These are phyloP conservation scores for Bipolaris bicolor DNA, from an alignment of 2,329 filamentous ascomycete species.

Conservation along the genomic window DNA sequence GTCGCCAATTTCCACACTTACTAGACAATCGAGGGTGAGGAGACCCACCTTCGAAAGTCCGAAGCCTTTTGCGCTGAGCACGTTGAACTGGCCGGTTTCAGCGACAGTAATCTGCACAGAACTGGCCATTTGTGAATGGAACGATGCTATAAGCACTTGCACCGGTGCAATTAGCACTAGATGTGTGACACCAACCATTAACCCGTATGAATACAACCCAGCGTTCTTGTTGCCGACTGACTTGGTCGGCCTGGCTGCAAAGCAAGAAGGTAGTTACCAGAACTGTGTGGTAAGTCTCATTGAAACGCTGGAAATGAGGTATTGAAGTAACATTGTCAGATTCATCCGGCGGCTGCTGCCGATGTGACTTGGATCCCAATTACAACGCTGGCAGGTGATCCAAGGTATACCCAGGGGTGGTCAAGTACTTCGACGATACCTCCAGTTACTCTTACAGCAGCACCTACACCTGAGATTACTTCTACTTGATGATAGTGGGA, in stretches of 20 bases:
- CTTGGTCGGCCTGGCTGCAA: background rate
- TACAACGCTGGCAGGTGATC: background rate
- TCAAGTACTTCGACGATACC: background rate
- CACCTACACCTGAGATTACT: background rate
- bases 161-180: background rate
- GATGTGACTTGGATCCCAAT: background rate
- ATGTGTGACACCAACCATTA: background rate
- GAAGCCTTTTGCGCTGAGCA: too few species aligned
- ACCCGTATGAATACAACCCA: background rate
- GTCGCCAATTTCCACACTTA: too few species aligned
- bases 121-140: background rate
- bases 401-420: conserved; percentile 2
- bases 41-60: too few species aligned
- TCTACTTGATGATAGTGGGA: background rate
- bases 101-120: background rate
- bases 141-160: background rate
- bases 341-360: background rate
- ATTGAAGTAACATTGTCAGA: background rate
- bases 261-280: background rate
- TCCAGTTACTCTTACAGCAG: background rate
- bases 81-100: background rate
- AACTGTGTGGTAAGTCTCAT: background rate
- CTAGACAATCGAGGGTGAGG: too few species aligned
- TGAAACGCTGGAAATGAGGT: background rate
- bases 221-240: background rate